Evolutionary conservation across 2,329 filamentous ascomycete species (phyloP), one percentile per base, ranked within the genome.

Genomic region (Stenocarpella maydis): DNA sequence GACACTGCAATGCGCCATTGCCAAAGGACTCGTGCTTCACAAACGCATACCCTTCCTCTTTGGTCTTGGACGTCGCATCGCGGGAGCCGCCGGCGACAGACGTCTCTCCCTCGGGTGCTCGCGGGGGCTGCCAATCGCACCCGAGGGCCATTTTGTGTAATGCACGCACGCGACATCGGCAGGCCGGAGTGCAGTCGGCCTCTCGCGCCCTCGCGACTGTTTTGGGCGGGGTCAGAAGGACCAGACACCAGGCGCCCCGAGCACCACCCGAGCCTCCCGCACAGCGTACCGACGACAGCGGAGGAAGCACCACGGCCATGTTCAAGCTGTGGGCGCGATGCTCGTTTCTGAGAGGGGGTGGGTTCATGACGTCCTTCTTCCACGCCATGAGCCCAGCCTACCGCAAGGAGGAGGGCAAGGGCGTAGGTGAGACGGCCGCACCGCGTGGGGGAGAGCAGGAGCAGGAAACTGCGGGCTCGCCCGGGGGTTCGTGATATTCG

Each of bases 51-150:
- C 17, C 47, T 26, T 28, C 34, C 6, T 12, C 26, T 39, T 12
- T 7, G 26, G 47, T 61, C 55, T 45, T 61, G 26, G 26, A 61
- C 3, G 55, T 61, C 41, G 26, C 55, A 47, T 61, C 55, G 34
- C 55, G 55, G 55, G 55, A 41, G 55, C 26, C 55, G 55, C 28
- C 55, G 55, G 55, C 55, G 41, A 61, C 53, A 37, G 9, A 60
- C 24, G 55, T 61, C 41, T 28, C 41, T 41, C 41, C 41, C 41
- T 41, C 55, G 7, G 19, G 9, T 17, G 21, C 10, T 10, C 9
- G 19, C 34, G 26, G 41, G 47, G 14, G 55, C 55, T 61, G 55
- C 55, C 55, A 61, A 61, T 61, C 55, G 55, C n/a, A 61, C 26
- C 41, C 19, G 55, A 47, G 55, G 41, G 41, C 47, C 21, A 19